Percentiles rank a stretch among this genome's conserved stretches.
Conservation (phyloP, 805 yeast genomes). For the Candida boleticola region DNA sequence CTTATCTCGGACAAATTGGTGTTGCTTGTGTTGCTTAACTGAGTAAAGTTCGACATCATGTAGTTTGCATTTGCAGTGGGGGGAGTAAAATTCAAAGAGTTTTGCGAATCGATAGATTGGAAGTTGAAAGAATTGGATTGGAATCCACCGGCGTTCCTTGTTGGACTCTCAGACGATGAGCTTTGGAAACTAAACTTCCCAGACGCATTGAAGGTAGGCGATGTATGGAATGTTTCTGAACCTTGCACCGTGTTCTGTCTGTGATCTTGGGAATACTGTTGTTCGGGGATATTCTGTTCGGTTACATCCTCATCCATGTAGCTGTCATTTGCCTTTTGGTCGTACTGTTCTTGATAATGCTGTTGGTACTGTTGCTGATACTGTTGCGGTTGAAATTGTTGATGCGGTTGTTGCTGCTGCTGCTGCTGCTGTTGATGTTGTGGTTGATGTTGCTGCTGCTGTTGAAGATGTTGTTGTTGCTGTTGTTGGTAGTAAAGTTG, state of each 20-base stretch:
- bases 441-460: conserved; percentile 14
- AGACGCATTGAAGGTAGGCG: conserved; percentile 21
- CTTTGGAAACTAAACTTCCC: conserved; percentile 11
- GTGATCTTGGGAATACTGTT: conserved; percentile 9
- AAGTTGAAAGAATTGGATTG: conserved; percentile 17
- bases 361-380: conserved; percentile 11
- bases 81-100: conserved; percentile 34
- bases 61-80: conserved; percentile 20
- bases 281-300: conserved; percentile 1
- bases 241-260: conserved; percentile 5
- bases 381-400: conserved; percentile 10
- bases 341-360: conserved; percentile 3
- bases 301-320: conserved; percentile 42
- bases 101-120: conserved; percentile 36
- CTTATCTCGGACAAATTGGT: conserved; percentile 39
- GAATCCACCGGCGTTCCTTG: conserved; percentile 1
- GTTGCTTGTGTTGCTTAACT: conserved; percentile 36
- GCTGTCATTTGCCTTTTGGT: conserved; percentile 19
- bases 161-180: conserved; percentile 7
- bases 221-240: conserved; percentile 15
- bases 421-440: conserved; percentile 11
- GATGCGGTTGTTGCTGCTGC: conserved; percentile 7
- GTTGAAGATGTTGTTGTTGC: conserved; percentile 18
- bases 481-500: conserved; percentile 26
- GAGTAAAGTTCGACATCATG: conserved; percentile 28